phyloP scores from a whole-genome alignment of 352 stramenopile species.

The Phytophthora capsici region DNA sequence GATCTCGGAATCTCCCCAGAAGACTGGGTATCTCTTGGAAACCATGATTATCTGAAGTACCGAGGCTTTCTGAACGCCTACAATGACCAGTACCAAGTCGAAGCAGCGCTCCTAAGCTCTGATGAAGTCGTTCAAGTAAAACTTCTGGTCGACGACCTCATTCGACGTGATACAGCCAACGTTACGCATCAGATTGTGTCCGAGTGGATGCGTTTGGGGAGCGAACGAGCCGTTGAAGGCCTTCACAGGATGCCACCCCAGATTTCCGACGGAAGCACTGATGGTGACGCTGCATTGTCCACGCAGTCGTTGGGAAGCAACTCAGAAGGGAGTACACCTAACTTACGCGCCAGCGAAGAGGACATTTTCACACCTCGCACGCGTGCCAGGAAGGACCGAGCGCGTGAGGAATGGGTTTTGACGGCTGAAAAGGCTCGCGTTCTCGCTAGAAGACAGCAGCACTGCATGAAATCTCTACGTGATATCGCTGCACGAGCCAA shows the following conservation, averaged over 20 bases:
- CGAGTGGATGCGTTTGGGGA: slow-evolving; percentile 33
- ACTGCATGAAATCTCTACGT: slow-evolving; percentile 53
- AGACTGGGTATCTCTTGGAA: slow-evolving; percentile 23
- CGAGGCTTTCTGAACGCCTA: slow-evolving; percentile 28
- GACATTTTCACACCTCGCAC: slow-evolving; percentile 24
- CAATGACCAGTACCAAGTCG: slow-evolving; percentile 9
- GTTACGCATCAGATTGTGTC: slow-evolving; percentile 28
- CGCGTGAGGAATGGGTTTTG: slow-evolving; percentile 46
- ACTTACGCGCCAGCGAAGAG: slow-evolving; percentile 6
- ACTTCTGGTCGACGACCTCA: slow-evolving; percentile 33
- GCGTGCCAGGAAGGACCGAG: slow-evolving; percentile 28
- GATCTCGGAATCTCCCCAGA: slow-evolving; percentile 16
- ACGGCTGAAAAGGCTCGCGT: slow-evolving; percentile 53
- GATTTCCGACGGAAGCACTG: background rate
- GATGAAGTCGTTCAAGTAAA: slow-evolving; percentile 24
- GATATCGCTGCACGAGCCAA: slow-evolving; percentile 51
- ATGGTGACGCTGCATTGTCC: background rate
- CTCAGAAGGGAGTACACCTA: background rate
- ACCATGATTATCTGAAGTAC: slow-evolving; percentile 35
- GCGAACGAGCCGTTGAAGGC: slow-evolving; percentile 16
- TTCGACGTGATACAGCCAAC: slow-evolving; percentile 24
- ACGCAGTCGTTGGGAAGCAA: slow-evolving; percentile 2
- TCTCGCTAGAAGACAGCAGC: slow-evolving; percentile 53
- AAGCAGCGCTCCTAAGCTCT: slow-evolving; percentile 9
- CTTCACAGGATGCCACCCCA: background rate